phyloP scores from a whole-genome alignment of 495 filamentous ascomycete species.

The Extremus antarcticus region DNA sequence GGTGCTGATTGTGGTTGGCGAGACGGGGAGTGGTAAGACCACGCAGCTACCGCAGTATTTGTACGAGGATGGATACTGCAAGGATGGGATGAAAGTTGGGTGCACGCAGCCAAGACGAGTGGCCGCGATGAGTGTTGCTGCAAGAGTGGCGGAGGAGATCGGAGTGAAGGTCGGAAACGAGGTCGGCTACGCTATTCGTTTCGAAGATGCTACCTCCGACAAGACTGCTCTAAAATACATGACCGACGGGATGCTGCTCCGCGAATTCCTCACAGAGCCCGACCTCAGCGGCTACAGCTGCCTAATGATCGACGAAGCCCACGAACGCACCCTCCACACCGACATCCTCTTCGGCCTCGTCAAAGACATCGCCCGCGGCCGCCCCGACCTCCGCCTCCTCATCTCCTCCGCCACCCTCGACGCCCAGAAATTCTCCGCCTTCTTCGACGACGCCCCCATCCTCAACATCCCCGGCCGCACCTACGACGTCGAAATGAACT shows the following conservation, averaged over 20 bases:
- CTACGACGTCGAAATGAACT: conserved; percentile 87
- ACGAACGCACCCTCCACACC: conserved; percentile 84
- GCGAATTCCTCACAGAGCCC: conserved; percentile 86
- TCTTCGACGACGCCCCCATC: conserved; percentile 91
- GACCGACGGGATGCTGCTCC: conserved; percentile 94
- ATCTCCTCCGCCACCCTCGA: conserved; percentile 96
- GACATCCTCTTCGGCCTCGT: conserved; percentile 85
- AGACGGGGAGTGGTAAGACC: conserved; percentile 34
- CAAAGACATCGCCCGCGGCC: conserved; percentile 79
- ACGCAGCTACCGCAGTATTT: conserved; percentile 34
- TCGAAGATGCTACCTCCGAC: conserved; percentile 86
- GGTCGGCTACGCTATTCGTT: conserved; percentile 91
- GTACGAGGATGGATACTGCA: conserved; percentile 33
- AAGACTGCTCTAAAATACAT: conserved; percentile 94
- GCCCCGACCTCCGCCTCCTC: conserved; percentile 81
- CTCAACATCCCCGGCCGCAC: conserved; percentile 90
- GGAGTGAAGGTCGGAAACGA: conserved; percentile 83
- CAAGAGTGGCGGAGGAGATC: conserved; percentile 90
- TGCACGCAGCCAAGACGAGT: conserved; percentile 91
- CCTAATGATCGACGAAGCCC: conserved; percentile 95
- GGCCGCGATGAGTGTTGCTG: conserved; percentile 90
- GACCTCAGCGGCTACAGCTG: conserved; percentile 75
- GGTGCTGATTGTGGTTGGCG: conserved; percentile 30
- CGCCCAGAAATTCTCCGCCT: conserved; percentile 81
- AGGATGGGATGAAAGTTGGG: conserved; percentile 50